These are phyloP conservation scores for Phialophora verrucosa DNA, from an alignment of 2,329 filamentous ascomycete species.

Conservation along the genomic window DNA sequence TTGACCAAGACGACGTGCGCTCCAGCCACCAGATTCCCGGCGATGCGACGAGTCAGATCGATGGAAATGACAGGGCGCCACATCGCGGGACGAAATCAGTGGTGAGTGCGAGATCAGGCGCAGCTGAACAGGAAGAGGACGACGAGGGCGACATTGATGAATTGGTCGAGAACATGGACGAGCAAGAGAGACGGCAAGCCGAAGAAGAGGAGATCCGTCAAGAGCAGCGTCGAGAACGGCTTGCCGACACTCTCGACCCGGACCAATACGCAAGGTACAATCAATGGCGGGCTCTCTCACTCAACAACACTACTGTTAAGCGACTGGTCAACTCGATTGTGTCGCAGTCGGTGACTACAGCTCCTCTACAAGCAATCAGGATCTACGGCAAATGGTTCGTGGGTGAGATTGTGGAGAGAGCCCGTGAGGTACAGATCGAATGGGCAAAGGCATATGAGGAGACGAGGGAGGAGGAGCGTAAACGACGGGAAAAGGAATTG, in stretches of 20 bases:
- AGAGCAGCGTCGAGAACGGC: constrained; percentile 33
- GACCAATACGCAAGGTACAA: constrained; percentile 36
- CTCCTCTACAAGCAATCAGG: constrained; percentile 67
- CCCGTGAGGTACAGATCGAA: constrained; percentile 65
- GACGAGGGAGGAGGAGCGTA: constrained; percentile 60
- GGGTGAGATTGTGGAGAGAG: constrained; percentile 69
- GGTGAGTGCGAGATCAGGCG: constrained; percentile 35
- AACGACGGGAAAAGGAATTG: constrained; percentile 63
- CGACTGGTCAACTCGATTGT: constrained; percentile 70
- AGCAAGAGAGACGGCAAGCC: constrained; percentile 34
- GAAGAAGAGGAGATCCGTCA: constrained; percentile 34
- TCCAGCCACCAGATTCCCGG: constrained; percentile 19
- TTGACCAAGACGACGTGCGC: constrained; percentile 35
- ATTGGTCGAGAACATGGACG: constrained; percentile 38
- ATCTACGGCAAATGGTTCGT: constrained; percentile 71
- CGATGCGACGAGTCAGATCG: constrained; percentile 27
- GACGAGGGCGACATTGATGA: constrained; percentile 39
- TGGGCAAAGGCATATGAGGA: constrained; percentile 58
- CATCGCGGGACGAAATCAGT: constrained; percentile 35
- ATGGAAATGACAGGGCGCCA: constrained; percentile 20
- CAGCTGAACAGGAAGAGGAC: constrained; percentile 38
- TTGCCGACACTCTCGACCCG: constrained; percentile 34
- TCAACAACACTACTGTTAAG: constrained; percentile 58
- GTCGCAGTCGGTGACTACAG: constrained; percentile 68
- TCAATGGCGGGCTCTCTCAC: constrained; percentile 36